Conservation (phyloP, 192 early-diverging fungal species). For the Coemansia asiatica region DNA sequence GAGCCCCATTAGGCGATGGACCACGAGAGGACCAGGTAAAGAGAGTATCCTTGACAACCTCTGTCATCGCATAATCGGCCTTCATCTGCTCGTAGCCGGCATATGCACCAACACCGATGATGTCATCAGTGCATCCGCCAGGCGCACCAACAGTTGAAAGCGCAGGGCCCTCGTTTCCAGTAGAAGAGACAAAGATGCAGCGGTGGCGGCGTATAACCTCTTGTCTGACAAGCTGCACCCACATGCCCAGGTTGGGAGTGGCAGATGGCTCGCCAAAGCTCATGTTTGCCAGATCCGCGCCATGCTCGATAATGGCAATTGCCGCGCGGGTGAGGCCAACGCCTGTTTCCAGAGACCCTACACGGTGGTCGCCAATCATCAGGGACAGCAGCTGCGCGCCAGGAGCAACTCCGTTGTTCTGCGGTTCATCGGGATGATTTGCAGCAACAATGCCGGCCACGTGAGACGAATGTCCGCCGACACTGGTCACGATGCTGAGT, state of each 20-base stretch:
- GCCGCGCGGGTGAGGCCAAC: conserved; percentile 79
- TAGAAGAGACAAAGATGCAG: conserved; percentile 83
- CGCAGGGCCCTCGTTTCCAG: conserved; percentile 92
- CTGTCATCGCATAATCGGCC: conserved; percentile 82
- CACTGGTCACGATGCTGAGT: conserved; percentile 79
- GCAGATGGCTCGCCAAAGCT: conserved; percentile 83
- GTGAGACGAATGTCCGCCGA: conserved; percentile 89
- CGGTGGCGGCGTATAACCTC: conserved; percentile 83
- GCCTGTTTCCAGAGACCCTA: conserved; percentile 80
- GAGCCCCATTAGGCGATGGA: conserved; percentile 80
- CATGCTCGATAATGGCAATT: conserved; percentile 66
- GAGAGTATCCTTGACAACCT: conserved; percentile 71
- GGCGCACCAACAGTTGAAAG: conserved; percentile 84
- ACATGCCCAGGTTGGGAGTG: conserved; percentile 73
- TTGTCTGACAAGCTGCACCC: conserved; percentile 74
- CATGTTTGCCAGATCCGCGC: conserved; percentile 79
- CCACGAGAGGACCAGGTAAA: conserved; percentile 92
- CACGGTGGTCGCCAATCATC: conserved; percentile 85
- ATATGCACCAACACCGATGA: conserved; percentile 94
- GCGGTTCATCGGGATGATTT: conserved; percentile 80
- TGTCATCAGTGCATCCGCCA: conserved; percentile 65
- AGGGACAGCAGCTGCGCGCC: conserved; percentile 94
- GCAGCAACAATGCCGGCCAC: conserved; percentile 93
- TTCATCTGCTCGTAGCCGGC: conserved; percentile 81
- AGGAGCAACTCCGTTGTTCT: conserved; percentile 88